These are phyloP conservation scores for Pseudocercospora macadamiae DNA, from an alignment of 2,329 filamentous ascomycete species.

Conservation along the genomic window DNA sequence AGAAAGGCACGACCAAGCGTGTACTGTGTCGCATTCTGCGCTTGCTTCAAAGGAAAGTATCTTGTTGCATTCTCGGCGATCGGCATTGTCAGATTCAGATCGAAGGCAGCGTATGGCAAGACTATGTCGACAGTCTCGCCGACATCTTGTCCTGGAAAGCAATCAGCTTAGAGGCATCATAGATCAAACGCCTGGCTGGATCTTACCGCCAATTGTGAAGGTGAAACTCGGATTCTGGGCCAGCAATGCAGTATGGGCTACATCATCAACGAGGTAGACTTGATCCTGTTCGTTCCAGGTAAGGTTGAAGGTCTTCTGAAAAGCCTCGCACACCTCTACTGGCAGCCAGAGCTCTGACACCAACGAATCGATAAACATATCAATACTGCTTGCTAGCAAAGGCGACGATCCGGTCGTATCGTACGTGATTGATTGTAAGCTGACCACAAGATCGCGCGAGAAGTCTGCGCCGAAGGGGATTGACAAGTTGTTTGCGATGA, in stretches of 20 bases:
- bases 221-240: constrained; percentile 42
- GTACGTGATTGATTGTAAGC: constrained; percentile 29
- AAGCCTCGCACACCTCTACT: constrained; percentile 40
- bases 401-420: constrained; percentile 30
- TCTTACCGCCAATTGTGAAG: constrained; percentile 31
- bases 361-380: constrained; percentile 44
- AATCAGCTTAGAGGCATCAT: no score
- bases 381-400: constrained; percentile 23
- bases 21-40: constrained; percentile 56
- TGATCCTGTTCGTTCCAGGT: constrained; percentile 42
- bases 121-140: no score
- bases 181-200: constrained; percentile 4
- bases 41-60: constrained; percentile 68
- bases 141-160: no score
- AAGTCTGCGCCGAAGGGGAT: constrained; percentile 37
- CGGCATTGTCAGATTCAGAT: constrained; percentile 47
- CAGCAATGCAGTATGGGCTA: constrained; percentile 38
- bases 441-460: constrained; percentile 31
- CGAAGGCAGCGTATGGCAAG: constrained; percentile 53
- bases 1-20: constrained; percentile 70
- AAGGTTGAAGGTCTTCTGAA: constrained; percentile 45
- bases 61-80: constrained; percentile 62
- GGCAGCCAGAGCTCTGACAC: constrained; percentile 48
- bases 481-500: constrained; percentile 32
- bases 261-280: constrained; percentile 45